phyloP scores from a whole-genome alignment of 2,329 filamentous ascomycete species.

The Fusarium armeniacum region DNA sequence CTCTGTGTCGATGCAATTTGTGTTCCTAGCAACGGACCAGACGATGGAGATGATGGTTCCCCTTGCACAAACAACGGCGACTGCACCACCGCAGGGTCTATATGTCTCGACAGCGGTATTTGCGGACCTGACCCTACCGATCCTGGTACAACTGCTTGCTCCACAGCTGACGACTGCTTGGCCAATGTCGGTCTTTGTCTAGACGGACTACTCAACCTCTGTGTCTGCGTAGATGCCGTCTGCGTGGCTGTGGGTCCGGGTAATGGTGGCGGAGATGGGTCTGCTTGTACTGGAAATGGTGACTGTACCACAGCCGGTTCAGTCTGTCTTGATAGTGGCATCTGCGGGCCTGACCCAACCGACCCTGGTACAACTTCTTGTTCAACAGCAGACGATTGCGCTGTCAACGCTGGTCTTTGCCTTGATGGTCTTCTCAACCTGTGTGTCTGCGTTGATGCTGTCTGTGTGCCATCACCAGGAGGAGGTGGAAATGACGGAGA shows the following conservation, averaged over 20 bases:
- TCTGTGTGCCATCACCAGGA: conserved; percentile 5
- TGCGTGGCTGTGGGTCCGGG: not conserved
- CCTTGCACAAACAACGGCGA: not conserved
- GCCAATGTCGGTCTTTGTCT: not conserved
- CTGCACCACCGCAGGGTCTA: not conserved
- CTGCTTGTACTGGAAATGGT: not conserved
- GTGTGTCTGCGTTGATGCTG: not conserved
- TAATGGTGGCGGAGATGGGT: not conserved
- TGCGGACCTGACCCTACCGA: not conserved
- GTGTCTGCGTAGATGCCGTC: not conserved
- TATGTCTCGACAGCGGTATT: not conserved
- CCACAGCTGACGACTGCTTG: not conserved
- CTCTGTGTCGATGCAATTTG: conserved; percentile 3
- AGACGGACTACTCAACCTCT: conserved; percentile 1
- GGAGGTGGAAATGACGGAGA: not conserved
- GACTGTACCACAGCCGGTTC: not conserved
- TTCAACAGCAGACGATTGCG: not conserved
- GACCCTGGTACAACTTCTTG: not conserved
- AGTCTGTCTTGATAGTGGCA: not conserved
- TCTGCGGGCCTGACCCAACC: not conserved
- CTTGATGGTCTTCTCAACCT: conserved; percentile 2
- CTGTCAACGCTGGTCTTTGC: not conserved
- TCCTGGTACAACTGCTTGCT: not conserved
- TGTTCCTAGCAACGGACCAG: not conserved
- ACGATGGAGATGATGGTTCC: not conserved